Conservation (phyloP, 345 rosid genomes). For the Diplotaxis tenuifolia region DNA sequence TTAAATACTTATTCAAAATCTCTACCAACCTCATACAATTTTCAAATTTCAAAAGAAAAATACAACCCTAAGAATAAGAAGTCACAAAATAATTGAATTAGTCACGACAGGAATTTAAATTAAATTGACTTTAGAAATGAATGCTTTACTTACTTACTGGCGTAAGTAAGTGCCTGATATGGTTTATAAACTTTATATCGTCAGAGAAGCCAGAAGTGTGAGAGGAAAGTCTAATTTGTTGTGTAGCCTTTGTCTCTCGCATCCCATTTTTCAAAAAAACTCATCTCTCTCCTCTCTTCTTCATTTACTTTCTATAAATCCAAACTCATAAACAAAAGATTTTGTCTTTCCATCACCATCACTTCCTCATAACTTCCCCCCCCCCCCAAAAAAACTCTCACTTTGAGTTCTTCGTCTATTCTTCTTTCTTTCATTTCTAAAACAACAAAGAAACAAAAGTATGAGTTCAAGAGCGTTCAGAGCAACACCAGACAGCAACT, state of each 20-base stretch:
- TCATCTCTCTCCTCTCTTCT: conserved; percentile 12
- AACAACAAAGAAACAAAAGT: conserved; percentile 37
- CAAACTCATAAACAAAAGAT: conserved; percentile 33
- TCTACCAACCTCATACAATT: background rate
- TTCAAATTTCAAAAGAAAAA: conserved; percentile 30
- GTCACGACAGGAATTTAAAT: conserved; percentile 23
- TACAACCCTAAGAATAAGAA: background rate
- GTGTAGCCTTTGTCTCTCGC: conserved; percentile 27
- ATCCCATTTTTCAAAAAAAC: conserved; percentile 25
- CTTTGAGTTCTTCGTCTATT: conserved; percentile 23
- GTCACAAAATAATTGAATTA: conserved; percentile 20
- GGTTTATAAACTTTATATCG: background rate
- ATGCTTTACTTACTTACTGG: conserved; percentile 25
- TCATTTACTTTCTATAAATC: conserved; percentile 19
- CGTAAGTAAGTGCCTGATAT: conserved; percentile 20
- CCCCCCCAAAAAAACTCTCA: background rate
- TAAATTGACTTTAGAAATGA: conserved; percentile 21
- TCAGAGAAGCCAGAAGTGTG: conserved; percentile 14
- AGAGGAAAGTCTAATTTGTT: conserved; percentile 37
- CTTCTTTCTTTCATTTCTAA: conserved; percentile 5
- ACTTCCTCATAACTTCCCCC: conserved; percentile 4
- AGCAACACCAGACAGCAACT: conserved; percentile 32
- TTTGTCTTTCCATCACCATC: conserved; percentile 33
- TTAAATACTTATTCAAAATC: background rate
- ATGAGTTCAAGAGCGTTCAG: conserved; percentile 51